These are phyloP conservation scores for Saitozyma sp. DNA, from an alignment of 768 basidiomycete genomes.

Conservation along the genomic window DNA sequence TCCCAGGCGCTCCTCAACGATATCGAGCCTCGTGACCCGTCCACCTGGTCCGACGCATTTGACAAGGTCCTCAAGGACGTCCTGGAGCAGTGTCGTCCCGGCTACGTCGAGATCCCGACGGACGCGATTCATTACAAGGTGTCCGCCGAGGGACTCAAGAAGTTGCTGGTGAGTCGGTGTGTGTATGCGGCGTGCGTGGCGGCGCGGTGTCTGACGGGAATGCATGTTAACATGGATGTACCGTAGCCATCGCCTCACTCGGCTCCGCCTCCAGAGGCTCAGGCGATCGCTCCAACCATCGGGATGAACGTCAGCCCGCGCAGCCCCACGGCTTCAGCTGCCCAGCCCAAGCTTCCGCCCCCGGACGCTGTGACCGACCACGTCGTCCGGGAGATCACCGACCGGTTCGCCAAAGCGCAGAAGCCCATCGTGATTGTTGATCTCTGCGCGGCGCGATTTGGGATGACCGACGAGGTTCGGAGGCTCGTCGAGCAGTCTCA, in stretches of 20 bases:
- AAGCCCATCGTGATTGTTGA: constrained; percentile 63
- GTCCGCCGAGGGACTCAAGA: constrained; percentile 64
- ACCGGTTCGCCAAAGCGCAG: constrained; percentile 63
- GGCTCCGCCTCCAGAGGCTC: constrained; percentile 40
- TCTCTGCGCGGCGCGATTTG: constrained; percentile 49
- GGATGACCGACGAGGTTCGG: constrained; percentile 40
- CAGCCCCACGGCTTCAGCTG: not conserved
- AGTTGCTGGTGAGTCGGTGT: constrained; percentile 11
- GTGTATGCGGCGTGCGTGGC: too few species aligned
- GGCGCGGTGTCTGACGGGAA: too few species aligned
- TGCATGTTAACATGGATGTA: too few species aligned
- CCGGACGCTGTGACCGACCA: constrained; percentile 57
- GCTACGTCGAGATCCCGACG: constrained; percentile 82
- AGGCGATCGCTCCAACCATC: too few species aligned
- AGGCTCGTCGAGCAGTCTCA: constrained; percentile 45
- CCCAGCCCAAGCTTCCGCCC: constrained; percentile 4
- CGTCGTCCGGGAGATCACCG: constrained; percentile 71
- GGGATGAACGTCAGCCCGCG: not conserved
- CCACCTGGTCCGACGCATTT: constrained; percentile 65
- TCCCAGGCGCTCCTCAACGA: constrained; percentile 65
- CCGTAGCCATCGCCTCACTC: constrained; percentile 52
- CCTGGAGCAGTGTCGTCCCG: constrained; percentile 69
- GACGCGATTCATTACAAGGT: constrained; percentile 73
- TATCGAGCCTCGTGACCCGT: constrained; percentile 49
- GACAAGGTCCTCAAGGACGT: constrained; percentile 70